Evolutionary conservation across 495 filamentous ascomycete species (phyloP).

Genomic region (Penicillium argentinense): DNA sequence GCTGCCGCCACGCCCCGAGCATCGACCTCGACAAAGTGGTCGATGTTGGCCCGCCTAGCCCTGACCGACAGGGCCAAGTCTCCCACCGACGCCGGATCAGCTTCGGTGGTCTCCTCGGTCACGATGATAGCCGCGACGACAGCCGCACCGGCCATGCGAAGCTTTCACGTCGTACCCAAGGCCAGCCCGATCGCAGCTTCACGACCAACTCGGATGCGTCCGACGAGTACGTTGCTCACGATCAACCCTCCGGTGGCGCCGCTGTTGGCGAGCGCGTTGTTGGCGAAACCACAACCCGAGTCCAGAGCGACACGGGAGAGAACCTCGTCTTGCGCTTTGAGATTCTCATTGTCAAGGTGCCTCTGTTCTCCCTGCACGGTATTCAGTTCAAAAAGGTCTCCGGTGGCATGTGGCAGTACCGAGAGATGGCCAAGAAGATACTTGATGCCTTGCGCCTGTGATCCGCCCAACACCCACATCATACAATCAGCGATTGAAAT

Average conservation of each 20-base stretch:
- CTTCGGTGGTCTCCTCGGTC: conserved; percentile 69
- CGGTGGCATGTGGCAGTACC: conserved; percentile 97
- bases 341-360: conserved; percentile 97
- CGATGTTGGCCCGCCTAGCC: conserved; percentile 57
- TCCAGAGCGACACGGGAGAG: conserved; percentile 80
- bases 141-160: conserved; percentile 27
- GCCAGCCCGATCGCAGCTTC: conserved; percentile 66
- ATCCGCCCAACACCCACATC: conserved; percentile 5
- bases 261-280: conserved; percentile 52
- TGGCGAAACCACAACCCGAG: conserved; percentile 81
- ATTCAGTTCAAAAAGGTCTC: conserved; percentile 98
- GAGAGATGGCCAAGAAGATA: conserved; percentile 95
- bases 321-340: conserved; percentile 86
- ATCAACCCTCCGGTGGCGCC: conserved; percentile 31
- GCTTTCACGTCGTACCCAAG: conserved; percentile 39
- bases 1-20: conserved; percentile 81
- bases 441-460: conserved; percentile 81
- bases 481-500: background rate
- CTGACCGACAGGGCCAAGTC: conserved; percentile 49
- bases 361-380: conserved; percentile 86
- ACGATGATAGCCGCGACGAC: conserved; percentile 53
- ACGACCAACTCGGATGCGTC: conserved; percentile 75
- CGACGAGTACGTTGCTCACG: conserved; percentile 62
- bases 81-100: conserved; percentile 78
- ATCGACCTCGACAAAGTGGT: conserved; percentile 78